A percentile compares a stretch with the other conserved stretches of the same genome.
phyloP scores from a whole-genome alignment of 2,329 filamentous ascomycete genomes.

The Aureobasidium melanogenum region DNA sequence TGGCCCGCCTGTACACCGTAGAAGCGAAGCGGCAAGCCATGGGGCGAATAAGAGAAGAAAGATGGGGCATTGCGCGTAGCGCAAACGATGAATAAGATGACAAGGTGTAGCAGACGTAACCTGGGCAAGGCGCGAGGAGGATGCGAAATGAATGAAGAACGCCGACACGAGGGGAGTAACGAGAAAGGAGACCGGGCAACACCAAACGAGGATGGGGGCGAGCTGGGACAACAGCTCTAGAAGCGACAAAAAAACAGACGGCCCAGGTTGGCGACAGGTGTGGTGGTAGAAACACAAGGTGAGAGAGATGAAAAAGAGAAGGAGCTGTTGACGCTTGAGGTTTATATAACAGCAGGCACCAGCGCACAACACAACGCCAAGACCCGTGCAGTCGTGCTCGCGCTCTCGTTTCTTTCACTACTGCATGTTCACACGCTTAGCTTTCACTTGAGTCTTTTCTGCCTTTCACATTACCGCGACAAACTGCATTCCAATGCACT shows the following conservation, averaged over 20 bases:
- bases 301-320: not conserved
- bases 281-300: not conserved
- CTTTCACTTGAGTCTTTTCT: not conserved
- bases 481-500: too few relatives aligned
- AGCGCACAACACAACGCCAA: not conserved
- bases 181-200: not conserved
- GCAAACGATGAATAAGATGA: not conserved
- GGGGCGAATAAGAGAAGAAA: not conserved
- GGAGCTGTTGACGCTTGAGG: not conserved
- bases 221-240: conserved; percentile 5
- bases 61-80: not conserved
- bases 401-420: not conserved
- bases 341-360: not conserved
- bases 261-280: not conserved
- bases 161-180: not conserved
- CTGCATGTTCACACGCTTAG: not conserved
- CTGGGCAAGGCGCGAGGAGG: not conserved
- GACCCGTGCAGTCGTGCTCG: not conserved
- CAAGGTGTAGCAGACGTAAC: not conserved
- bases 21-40: not conserved
- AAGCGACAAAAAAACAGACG: not conserved
- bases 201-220: not conserved
- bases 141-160: not conserved
- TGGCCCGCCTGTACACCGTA: not conserved
- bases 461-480: not conserved